Evolutionary conservation across 176 grass and related monocot genomes (phyloP).

Genomic region (Oryza glumipatula): DNA sequence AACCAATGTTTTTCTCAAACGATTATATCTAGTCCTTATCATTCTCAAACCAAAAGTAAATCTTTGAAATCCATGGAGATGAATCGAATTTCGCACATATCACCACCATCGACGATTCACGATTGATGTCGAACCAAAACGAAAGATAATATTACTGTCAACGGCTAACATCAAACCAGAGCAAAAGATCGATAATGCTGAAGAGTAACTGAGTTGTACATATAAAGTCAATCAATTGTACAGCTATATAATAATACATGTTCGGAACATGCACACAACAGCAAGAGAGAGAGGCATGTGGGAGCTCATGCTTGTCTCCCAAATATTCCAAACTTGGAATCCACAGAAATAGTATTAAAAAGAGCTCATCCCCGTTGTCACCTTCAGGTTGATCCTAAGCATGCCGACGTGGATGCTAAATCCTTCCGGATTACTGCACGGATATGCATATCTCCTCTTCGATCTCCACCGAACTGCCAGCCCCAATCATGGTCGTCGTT

Average conservation of each 20-base stretch:
- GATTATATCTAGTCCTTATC: too few relatives aligned
- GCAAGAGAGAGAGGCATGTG: neutral
- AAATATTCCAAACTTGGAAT: neutral
- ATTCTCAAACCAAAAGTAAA: too few relatives aligned
- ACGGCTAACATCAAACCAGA: too few relatives aligned
- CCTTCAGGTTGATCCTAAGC: neutral
- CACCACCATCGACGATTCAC: too few relatives aligned
- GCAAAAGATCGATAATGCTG: too few relatives aligned
- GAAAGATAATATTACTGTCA: too few relatives aligned
- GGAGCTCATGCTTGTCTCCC: neutral
- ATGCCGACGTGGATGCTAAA: neutral
- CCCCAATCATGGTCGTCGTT: neutral
- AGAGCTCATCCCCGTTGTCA: neutral
- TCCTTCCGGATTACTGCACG: neutral
- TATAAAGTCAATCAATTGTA: neutral
- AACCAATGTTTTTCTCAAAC: too few relatives aligned
- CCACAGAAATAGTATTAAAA: neutral
- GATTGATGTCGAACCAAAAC: too few relatives aligned
- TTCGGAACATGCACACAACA: neutral
- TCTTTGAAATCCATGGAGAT: too few relatives aligned
- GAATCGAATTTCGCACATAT: too few relatives aligned
- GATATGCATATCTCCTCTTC: too few relatives aligned
- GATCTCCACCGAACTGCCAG: neutral
- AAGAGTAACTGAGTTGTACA: too few relatives aligned
- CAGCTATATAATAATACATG: neutral